Conservation (phyloP, 169 alveolate genomes). For the Plasmodium inui region DNA sequence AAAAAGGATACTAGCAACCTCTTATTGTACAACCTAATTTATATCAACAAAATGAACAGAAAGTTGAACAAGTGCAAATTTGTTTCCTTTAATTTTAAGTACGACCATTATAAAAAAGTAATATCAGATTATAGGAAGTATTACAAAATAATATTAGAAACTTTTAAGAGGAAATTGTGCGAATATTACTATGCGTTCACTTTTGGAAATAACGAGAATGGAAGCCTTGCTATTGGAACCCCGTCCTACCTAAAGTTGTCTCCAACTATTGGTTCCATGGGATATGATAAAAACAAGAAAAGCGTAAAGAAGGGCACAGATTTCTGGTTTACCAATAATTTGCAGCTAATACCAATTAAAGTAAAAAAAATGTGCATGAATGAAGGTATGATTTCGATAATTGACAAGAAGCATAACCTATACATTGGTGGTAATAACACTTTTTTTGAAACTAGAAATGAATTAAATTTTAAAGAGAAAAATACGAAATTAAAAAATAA, state of each 20-base stretch:
- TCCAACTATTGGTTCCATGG: conserved; percentile 71
- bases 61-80: conserved; percentile 63
- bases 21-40: conserved; percentile 59
- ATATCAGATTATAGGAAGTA: conserved; percentile 49
- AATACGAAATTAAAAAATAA: conserved; percentile 25
- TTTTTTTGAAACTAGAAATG: conserved; percentile 48
- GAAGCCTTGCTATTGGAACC: conserved; percentile 60
- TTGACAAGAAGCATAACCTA: conserved; percentile 61
- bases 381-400: conserved; percentile 53
- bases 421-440: conserved; percentile 55
- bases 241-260: conserved; percentile 63
- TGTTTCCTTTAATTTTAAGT: conserved; percentile 48
- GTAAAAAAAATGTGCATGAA: conserved; percentile 62
- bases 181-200: conserved; percentile 69
- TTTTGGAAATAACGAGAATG: conserved; percentile 72
- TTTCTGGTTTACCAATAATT: conserved; percentile 74
- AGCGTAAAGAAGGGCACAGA: conserved; percentile 55
- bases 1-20: conserved; percentile 59
- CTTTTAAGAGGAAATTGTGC: conserved; percentile 47
- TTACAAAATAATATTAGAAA: conserved; percentile 55
- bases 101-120: conserved; percentile 40
- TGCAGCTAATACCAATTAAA: conserved; percentile 54
- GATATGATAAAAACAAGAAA: conserved; percentile 52
- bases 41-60: conserved; percentile 68
- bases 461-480: conserved; percentile 25